Evolutionary conservation across 2,329 filamentous ascomycete genomes (phyloP).

Genomic region (Neonectria magnoliae): DNA sequence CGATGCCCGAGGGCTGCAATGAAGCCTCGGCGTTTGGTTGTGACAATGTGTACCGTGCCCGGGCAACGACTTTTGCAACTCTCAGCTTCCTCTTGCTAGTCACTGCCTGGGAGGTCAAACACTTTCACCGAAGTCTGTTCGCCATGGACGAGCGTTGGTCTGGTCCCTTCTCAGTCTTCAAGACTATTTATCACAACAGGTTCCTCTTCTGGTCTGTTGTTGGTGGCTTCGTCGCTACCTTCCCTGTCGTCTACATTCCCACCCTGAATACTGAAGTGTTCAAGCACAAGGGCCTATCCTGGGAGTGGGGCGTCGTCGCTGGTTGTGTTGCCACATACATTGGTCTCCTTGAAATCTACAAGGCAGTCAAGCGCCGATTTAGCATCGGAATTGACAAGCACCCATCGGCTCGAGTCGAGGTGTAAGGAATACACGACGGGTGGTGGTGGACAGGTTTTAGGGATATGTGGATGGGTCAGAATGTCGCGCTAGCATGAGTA

Average conservation of each 20-base stretch:
- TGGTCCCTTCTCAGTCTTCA: slow-evolving; percentile 61
- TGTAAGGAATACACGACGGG: slow-evolving; percentile 28
- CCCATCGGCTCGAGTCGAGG: slow-evolving; percentile 31
- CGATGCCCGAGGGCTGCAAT: slow-evolving; percentile 68
- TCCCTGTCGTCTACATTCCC: slow-evolving; percentile 74
- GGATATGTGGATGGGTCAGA: slow-evolving; percentile 40
- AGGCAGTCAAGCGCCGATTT: slow-evolving; percentile 69
- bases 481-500: slow-evolving; percentile 42
- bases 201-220: slow-evolving; percentile 73
- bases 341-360: slow-evolving; percentile 73
- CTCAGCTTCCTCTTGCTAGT: slow-evolving; percentile 75
- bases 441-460: slow-evolving; percentile 44
- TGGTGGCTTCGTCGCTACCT: slow-evolving; percentile 68
- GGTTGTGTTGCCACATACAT: slow-evolving; percentile 69
- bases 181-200: slow-evolving; percentile 74
- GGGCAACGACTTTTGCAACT: slow-evolving; percentile 75
- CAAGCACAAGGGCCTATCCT: slow-evolving; percentile 73
- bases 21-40: slow-evolving; percentile 61
- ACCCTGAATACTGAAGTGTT: slow-evolving; percentile 73
- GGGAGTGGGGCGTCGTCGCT: slow-evolving; percentile 78
- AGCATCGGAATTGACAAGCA: slow-evolving; percentile 47
- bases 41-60: slow-evolving; percentile 68
- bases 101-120: slow-evolving; percentile 78
- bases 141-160: slow-evolving; percentile 66
- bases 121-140: slow-evolving; percentile 76